Evolutionary conservation across 805 yeast species (phyloP), one percentile per base, ranked within the genome.

Genomic region (Candida incommunis): DNA sequence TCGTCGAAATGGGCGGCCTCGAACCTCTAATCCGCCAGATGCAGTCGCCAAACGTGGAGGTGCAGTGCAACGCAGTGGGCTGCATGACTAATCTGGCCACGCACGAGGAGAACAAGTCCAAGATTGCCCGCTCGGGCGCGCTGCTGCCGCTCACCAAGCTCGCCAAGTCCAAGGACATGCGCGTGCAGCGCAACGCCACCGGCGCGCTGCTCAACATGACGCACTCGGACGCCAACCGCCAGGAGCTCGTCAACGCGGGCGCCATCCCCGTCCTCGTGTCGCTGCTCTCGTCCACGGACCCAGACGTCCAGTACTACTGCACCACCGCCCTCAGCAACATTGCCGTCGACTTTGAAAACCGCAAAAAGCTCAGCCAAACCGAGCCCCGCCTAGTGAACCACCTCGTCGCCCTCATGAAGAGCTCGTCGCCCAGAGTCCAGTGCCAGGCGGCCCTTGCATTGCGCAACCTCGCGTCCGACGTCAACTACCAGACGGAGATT

Each of bases 181-280:
- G 99, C 56, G 99, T 92, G 3, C 98, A 92, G 68, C 78, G 99
- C 66, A 92, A 92, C 57, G 97, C 98, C 35, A 92, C 99, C 3
- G 99, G 99, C 41, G 98, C 98, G 0, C 69, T 92, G 57, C 73
- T 92, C 52, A 92, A 92, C 66, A 92, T 92, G 99, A 92, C 99
- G 29, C 99, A 92, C 61, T 84, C 95, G 22, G 83, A 82, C 51
- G 97, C 88, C 65, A 92, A 92, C 63, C 80, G 99, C 65, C 90
- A 83, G 61, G 97, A 92, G 64, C 72, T 92, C 51, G 98, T 92
- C 27, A 86, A 85, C 62, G 96, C 98, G 2, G 98, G 97, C 41
- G 96, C 97, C 18, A 95, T 92, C 4, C 98, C 99, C 1, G 95
- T 92, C 4, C 70, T 92, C 46, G 97, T 92, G 13, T 79, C 94